phyloP scores from a whole-genome alignment of 2,329 filamentous ascomycete genomes.

The Cylindrodendrum hubeiense region DNA sequence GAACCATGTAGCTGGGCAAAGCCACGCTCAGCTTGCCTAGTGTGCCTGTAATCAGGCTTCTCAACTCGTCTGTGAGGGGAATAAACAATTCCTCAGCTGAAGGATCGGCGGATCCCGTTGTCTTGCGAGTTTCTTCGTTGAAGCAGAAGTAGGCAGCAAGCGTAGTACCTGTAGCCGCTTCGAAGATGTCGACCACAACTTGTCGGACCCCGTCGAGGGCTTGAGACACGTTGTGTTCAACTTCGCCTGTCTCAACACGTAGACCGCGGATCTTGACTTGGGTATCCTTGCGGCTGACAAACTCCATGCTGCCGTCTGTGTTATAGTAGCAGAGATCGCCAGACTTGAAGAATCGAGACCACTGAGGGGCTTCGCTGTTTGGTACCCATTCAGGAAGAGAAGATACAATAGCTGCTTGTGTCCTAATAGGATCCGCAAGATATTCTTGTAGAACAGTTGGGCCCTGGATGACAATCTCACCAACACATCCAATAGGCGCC shows the following conservation, averaged over 20 bases:
- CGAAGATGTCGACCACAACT: constrained; percentile 24
- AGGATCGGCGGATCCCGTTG: not conserved
- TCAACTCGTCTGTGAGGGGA: not conserved
- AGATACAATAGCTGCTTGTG: not conserved
- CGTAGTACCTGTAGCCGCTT: not conserved
- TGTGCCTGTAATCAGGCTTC: not conserved
- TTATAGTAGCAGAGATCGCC: constrained; percentile 59
- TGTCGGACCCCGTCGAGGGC: not conserved
- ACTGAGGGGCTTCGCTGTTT: not conserved
- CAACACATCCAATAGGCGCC: constrained; percentile 26
- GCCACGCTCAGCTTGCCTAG: not conserved
- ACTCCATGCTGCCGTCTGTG: constrained; percentile 53
- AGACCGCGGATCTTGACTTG: constrained; percentile 72
- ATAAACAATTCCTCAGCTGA: constrained; percentile 5
- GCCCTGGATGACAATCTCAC: constrained; percentile 31
- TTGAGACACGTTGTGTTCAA: constrained; percentile 34
- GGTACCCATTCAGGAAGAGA: not conserved
- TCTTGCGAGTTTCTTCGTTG: not conserved
- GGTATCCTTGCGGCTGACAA: constrained; percentile 65
- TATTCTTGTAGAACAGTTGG: constrained; percentile 62
- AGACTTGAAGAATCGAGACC: constrained; percentile 54
- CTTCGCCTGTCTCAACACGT: constrained; percentile 60
- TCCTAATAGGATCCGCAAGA: constrained; percentile 46
- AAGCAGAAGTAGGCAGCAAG: constrained; percentile 19
- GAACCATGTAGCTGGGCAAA: constrained; percentile 36